Conservation (phyloP, 2,329 filamentous ascomycete genomes). For the Penicillium sp. region DNA sequence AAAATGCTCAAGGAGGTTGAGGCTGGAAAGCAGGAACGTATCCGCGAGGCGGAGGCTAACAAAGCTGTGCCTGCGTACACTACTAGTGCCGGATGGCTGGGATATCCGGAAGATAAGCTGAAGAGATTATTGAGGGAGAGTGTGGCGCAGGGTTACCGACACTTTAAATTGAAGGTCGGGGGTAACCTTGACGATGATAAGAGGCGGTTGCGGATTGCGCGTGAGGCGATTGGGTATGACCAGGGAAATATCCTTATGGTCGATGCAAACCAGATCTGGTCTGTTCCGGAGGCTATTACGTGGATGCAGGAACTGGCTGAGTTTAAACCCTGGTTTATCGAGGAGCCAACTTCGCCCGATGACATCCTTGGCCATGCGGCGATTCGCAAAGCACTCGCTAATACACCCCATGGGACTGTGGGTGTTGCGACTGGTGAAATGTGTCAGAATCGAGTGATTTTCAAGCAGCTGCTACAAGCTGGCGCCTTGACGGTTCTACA, state of each 20-base stretch:
- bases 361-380: constrained; percentile 85
- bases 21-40: constrained; percentile 61
- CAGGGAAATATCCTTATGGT: constrained; percentile 82
- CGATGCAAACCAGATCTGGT: constrained; percentile 90
- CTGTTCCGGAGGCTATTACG: constrained; percentile 77
- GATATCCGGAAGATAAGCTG: constrained; percentile 85
- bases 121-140: constrained; percentile 67
- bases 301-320: constrained; percentile 78
- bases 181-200: constrained; percentile 65
- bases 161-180: constrained; percentile 92
- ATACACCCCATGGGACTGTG: constrained; percentile 53
- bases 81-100: constrained; percentile 85
- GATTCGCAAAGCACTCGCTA: constrained; percentile 68
- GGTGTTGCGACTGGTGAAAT: constrained; percentile 89
- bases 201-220: constrained; percentile 63
- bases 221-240: constrained; percentile 76
- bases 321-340: constrained; percentile 83
- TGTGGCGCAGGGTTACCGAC: constrained; percentile 66
- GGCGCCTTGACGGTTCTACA: constrained; percentile 84
- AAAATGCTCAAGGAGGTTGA: constrained; percentile 62
- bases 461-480: constrained; percentile 79
- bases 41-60: constrained; percentile 66
- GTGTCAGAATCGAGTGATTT: constrained; percentile 90
- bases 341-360: constrained; percentile 86
- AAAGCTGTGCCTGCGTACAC: constrained; percentile 84